Conservation (phyloP, 1,284 basidiomycete species). For the Rhizoctonia solani region DNA sequence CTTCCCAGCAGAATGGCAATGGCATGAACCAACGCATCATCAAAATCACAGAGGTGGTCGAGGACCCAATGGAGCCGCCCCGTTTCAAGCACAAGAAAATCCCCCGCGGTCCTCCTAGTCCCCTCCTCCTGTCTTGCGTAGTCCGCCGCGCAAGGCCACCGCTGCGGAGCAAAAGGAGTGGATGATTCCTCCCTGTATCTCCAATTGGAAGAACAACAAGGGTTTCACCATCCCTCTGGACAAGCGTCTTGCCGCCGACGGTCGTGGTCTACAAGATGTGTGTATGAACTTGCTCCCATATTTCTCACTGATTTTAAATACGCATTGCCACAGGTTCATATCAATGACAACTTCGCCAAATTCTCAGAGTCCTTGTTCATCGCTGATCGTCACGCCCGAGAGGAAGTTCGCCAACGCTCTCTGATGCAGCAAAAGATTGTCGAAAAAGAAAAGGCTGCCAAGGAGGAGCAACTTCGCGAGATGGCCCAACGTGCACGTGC, state of each 20-base stretch:
- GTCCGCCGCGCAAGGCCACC: conserved; percentile 94
- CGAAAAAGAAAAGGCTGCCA: conserved; percentile 95
- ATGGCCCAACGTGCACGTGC: conserved; percentile 95
- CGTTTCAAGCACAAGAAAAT: conserved; percentile 99
- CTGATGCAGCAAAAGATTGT: conserved; percentile 98
- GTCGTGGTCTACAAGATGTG: conserved; percentile 95
- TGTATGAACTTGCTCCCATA: conserved; percentile 45
- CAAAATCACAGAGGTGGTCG: conserved; percentile 96
- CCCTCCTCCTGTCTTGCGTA: conserved; percentile 97
- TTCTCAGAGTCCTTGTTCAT: conserved; percentile 96
- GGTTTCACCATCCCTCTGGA: conserved; percentile 99
- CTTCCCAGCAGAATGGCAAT: conserved; percentile 75
- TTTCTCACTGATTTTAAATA: conserved; percentile 1
- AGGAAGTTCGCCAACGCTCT: conserved; percentile 94
- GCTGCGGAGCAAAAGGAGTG: conserved; percentile 98
- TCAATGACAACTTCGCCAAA: conserved; percentile 99
- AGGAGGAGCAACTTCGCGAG: conserved; percentile 94
- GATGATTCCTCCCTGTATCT: conserved; percentile 99
- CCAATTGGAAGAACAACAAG: conserved; percentile 99
- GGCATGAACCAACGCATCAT: conserved; percentile 91
- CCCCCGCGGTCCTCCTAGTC: conserved; percentile 91
- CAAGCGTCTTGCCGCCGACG: conserved; percentile 97
- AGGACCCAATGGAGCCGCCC: conserved; percentile 96
- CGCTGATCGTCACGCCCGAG: conserved; percentile 96
- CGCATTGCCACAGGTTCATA: conserved; percentile 74